Evolutionary conservation across 768 basidiomycete genomes (phyloP).

Genomic region (Psilocybe azurescens): DNA sequence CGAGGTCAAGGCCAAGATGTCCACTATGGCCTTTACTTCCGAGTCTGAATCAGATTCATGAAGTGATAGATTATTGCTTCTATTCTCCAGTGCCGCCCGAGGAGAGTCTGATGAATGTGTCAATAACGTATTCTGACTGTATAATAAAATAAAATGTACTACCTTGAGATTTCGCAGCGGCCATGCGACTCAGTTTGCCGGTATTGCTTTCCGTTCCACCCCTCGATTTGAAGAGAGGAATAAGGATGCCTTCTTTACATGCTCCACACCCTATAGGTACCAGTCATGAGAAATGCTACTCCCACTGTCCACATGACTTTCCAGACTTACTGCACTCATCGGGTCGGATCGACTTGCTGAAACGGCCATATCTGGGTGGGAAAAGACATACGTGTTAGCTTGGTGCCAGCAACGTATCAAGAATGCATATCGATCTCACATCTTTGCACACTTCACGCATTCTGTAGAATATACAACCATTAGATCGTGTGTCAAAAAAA

Average conservation of each 20-base stretch:
- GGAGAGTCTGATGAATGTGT: constrained; percentile 36
- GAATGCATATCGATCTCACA: constrained; percentile 43
- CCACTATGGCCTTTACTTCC: constrained; percentile 21
- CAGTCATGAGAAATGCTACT: not conserved
- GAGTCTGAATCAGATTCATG: constrained; percentile 33
- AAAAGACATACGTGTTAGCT: not conserved
- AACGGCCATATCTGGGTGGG: constrained; percentile 67
- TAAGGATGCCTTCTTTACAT: constrained; percentile 63
- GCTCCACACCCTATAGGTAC: constrained; percentile 64
- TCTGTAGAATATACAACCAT: constrained; percentile 41
- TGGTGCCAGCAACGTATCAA: not conserved
- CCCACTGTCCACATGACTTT: not conserved
- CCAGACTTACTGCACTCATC: constrained; percentile 61
- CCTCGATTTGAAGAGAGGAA: constrained; percentile 57
- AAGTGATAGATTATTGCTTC: not conserved
- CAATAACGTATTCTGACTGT: not conserved
- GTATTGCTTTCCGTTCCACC: constrained; percentile 33
- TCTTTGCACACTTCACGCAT: constrained; percentile 66
- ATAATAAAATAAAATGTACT: not conserved
- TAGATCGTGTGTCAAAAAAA: not conserved
- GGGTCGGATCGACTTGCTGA: constrained; percentile 73
- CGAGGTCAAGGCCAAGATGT: constrained; percentile 15
- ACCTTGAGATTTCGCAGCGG: constrained; percentile 53
- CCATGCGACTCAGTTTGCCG: constrained; percentile 47
- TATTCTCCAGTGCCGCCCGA: constrained; percentile 9